Conservation (phyloP, 2,329 filamentous ascomycete genomes). For the Periconia macrospinosa region DNA sequence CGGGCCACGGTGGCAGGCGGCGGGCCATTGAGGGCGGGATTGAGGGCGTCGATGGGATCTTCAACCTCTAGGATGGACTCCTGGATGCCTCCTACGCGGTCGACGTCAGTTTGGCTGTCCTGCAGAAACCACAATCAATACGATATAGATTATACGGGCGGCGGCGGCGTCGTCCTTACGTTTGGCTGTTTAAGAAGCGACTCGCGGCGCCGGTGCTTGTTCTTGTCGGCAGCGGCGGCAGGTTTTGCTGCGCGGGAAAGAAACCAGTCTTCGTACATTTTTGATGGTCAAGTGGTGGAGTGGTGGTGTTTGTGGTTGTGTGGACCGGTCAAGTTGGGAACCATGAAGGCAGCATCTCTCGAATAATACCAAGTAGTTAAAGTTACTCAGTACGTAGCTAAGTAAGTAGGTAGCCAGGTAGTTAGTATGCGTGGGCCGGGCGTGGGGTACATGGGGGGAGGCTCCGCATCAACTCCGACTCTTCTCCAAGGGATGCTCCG, state of each 20-base stretch:
- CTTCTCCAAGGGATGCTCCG: background rate
- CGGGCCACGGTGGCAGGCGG: conserved; percentile 67
- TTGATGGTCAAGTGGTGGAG: background rate
- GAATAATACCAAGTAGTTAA: no score
- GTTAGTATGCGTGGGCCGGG: background rate
- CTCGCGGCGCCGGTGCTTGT: conserved; percentile 65
- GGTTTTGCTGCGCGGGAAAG: conserved; percentile 64
- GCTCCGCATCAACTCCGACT: background rate
- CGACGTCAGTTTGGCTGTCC: conserved; percentile 58
- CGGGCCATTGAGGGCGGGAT: conserved; percentile 55
- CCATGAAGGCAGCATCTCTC: no score
- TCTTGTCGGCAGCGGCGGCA: conserved; percentile 36
- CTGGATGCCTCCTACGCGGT: conserved; percentile 59
- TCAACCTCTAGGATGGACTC: conserved; percentile 62
- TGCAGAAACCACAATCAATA: conserved; percentile 50
- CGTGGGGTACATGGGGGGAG: background rate
- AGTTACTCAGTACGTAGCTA: no score
- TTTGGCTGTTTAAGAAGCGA: conserved; percentile 64
- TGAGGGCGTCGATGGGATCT: background rate
- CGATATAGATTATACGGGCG: conserved; percentile 4
- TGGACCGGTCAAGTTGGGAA: background rate
- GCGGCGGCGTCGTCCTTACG: conserved; percentile 44
- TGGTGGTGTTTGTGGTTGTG: background rate
- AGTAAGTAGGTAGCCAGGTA: no score
- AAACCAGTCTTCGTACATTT: conserved; percentile 80